Conservation (phyloP, 2,329 filamentous ascomycete species). For the Dactylellina sp. region DNA sequence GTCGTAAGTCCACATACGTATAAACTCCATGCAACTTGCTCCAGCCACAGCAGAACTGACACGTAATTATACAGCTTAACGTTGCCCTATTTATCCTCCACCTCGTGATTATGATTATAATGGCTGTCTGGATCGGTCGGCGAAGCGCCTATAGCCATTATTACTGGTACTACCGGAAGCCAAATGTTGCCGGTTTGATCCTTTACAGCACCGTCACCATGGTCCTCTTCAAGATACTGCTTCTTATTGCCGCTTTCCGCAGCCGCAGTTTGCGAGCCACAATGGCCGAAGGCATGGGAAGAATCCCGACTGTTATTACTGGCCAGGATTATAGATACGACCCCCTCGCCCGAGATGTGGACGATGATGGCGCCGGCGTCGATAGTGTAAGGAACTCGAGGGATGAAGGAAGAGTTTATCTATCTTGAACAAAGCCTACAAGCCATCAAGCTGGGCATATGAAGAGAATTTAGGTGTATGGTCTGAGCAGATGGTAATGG, state of each 20-base stretch:
- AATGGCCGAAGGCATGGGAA: neutral
- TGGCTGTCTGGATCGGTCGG: slow-evolving; percentile 6
- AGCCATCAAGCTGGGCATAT: no score
- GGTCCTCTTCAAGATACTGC: slow-evolving; percentile 31
- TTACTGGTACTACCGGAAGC: neutral
- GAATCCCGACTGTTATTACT: slow-evolving; percentile 2
- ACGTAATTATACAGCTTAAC: slow-evolving; percentile 16
- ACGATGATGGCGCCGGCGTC: slow-evolving; percentile 3
- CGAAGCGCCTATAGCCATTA: slow-evolving; percentile 3
- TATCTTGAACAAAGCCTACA: no score
- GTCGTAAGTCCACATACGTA: no score
- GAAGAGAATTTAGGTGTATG: no score
- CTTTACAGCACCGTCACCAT: slow-evolving; percentile 38
- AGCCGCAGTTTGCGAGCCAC: slow-evolving; percentile 6
- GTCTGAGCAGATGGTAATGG: no score
- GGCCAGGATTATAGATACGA: slow-evolving; percentile 28
- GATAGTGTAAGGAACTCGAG: slow-evolving; percentile 19
- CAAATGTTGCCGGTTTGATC: slow-evolving; percentile 20
- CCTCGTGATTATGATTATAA: slow-evolving; percentile 23
- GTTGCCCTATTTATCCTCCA: slow-evolving; percentile 34
- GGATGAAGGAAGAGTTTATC: slow-evolving; percentile 32
- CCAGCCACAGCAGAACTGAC: no score
- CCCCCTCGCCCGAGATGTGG: slow-evolving; percentile 13
- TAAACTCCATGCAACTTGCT: neutral
- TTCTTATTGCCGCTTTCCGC: slow-evolving; percentile 12